Evolutionary conservation across 148 eudicot genomes (phyloP), one percentile per base, ranked within the genome.

Genomic region (Rhododendron ovatum): DNA sequence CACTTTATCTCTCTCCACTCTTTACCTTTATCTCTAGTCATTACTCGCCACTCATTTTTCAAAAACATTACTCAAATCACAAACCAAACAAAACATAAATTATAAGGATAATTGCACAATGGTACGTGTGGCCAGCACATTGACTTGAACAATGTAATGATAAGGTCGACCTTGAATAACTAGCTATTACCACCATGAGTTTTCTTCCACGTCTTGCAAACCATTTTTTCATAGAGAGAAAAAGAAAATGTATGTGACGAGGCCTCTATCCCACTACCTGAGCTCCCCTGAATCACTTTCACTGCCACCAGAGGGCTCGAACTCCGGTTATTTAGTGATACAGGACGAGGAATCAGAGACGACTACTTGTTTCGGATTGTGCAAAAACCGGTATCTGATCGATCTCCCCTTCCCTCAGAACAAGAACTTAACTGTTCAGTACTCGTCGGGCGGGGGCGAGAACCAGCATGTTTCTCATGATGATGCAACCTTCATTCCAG

Each of bases 331-430:
- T 74, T 67, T 84, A 81, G 86, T 76, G 48, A 61, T 93, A 65
- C 93, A 94, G 88, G 97, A 94, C 26, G 91, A 88, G 76, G 95
- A 90, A 76, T 87, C 91, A 12, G 91, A 87, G 85, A 84, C 89
- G 1, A 80, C 82, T 20, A 15, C 45, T 0, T 93, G 87, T 83
- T 93, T 94, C 41, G 93, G 95, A 33, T 82, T 86, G 83, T 89
- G 89, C 80, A 89, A 90, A 88, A 87, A 82, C 11, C 71, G 30
- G 0, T 48, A 47, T 14, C 85, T 91, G 20, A 53, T 7, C 41
- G 61, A 82, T 5, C 78, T 92, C 35, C 98, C 98, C 47, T 91
- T 95, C 39, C 98, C 98, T 35, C 98, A 92, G 79, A 91, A 95
- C 88, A 93, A 90, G 86, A 82, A 88, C 80, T 71, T 91, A 30